Evolutionary conservation across 1,284 basidiomycete genomes (phyloP).

Genomic region (Ustilago bromivora): DNA sequence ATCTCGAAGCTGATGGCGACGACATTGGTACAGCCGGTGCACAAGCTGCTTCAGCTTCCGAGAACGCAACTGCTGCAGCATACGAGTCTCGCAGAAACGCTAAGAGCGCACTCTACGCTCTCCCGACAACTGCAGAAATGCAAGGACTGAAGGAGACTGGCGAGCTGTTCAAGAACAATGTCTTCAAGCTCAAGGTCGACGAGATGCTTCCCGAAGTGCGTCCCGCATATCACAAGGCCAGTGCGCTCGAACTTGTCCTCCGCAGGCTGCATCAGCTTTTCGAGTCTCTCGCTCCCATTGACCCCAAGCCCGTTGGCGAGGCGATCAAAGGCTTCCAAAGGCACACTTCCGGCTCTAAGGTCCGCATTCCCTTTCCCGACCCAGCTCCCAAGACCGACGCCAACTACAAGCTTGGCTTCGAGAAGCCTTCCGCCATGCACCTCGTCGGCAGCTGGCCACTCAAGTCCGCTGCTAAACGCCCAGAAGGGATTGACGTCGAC

Average conservation of each 20-base stretch:
- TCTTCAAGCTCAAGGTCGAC: slow-evolving; percentile 84
- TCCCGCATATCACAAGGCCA: slow-evolving; percentile 51
- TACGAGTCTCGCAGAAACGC: slow-evolving; percentile 48
- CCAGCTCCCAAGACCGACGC: slow-evolving; percentile 69
- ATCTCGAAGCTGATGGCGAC: slow-evolving; percentile 54
- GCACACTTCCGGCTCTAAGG: slow-evolving; percentile 70
- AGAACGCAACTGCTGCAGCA: slow-evolving; percentile 5
- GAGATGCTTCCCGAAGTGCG: slow-evolving; percentile 65
- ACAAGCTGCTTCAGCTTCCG: slow-evolving; percentile 7
- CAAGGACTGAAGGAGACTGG: slow-evolving; percentile 80
- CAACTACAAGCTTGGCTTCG: slow-evolving; percentile 79
- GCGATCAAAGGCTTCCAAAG: slow-evolving; percentile 70
- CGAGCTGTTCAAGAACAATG: slow-evolving; percentile 82
- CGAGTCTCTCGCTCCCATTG: slow-evolving; percentile 41
- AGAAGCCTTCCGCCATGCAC: slow-evolving; percentile 83
- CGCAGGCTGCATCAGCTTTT: slow-evolving; percentile 61
- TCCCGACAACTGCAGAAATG: slow-evolving; percentile 77
- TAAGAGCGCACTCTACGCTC: slow-evolving; percentile 70
- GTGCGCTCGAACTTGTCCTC: slow-evolving; percentile 61
- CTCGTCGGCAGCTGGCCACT: slow-evolving; percentile 69
- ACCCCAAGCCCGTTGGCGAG: slow-evolving; percentile 36
- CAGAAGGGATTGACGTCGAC: slow-evolving; percentile 63
- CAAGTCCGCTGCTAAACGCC: slow-evolving; percentile 56
- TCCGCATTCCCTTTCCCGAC: slow-evolving; percentile 71
- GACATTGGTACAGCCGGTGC: slow-evolving; percentile 28